These are phyloP conservation scores for Auxenochlorella pyrenoidosa DNA, from an alignment of 139 green algal species.

Conservation along the genomic window DNA sequence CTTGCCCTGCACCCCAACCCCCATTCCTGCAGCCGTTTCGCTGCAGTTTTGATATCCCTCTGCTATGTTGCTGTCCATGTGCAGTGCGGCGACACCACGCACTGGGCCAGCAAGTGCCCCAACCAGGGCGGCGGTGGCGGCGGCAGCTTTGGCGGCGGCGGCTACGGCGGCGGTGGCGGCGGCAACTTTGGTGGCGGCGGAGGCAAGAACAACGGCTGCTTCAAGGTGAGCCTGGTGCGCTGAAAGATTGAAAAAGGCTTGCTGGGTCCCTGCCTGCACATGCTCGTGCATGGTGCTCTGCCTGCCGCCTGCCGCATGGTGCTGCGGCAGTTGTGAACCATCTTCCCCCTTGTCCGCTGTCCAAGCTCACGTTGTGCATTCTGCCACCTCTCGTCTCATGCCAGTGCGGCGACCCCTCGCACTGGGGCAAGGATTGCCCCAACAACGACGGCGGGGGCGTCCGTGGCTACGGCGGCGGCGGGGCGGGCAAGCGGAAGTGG, in stretches of 20 bases:
- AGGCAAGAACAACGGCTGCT: background rate
- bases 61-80: background rate
- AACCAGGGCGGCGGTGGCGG: conserved; percentile 21
- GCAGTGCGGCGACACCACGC: conserved; percentile 18
- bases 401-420: conserved; percentile 3
- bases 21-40: no score
- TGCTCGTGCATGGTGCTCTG: no score
- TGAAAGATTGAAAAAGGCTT: background rate
- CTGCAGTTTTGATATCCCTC: no score
- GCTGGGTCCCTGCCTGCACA: background rate
- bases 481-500: conserved; percentile 2
- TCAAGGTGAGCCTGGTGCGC: background rate
- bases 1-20: no score
- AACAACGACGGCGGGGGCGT: background rate
- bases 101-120: conserved; percentile 27
- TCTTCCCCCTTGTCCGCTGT: background rate
- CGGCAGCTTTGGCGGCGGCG: background rate
- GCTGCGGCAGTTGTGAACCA: no score
- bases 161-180: background rate
- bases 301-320: no score
- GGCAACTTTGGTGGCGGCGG: background rate
- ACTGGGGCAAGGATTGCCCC: conserved; percentile 5
- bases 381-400: background rate
- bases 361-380: no score
- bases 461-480: conserved; percentile 2